phyloP scores from a whole-genome alignment of 1,139 yeast genomes.

The Candida gigantensis region DNA sequence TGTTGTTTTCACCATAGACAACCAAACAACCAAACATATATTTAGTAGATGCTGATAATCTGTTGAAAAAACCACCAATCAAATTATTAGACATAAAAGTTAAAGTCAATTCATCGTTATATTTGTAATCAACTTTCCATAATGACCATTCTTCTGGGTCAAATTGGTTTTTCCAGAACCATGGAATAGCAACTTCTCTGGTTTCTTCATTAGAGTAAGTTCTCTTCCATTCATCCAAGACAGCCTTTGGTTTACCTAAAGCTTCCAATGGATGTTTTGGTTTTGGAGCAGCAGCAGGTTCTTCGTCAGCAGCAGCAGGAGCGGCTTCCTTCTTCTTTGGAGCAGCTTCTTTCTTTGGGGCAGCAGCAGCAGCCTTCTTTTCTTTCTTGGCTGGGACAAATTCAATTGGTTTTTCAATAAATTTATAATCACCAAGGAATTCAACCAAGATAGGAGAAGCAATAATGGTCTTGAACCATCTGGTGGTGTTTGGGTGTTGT shows the following conservation, averaged over 20 bases:
- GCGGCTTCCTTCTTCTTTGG: constrained; percentile 14
- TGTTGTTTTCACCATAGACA: constrained; percentile 97
- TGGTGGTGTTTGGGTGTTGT: constrained; percentile 68
- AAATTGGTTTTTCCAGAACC: constrained; percentile 93
- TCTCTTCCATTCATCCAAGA: constrained; percentile 95
- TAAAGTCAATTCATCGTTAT: constrained; percentile 95
- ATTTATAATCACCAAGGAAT: constrained; percentile 46
- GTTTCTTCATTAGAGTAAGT: constrained; percentile 96
- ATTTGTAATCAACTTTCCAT: constrained; percentile 94
- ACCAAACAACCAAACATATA: constrained; percentile 91
- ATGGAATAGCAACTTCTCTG: constrained; percentile 90
- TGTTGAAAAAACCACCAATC: constrained; percentile 97
- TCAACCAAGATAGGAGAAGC: constrained; percentile 54
- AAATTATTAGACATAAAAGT: constrained; percentile 98
- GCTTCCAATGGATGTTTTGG: constrained; percentile 89
- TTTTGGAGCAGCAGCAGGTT: constrained; percentile 55
- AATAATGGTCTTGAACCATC: constrained; percentile 84
- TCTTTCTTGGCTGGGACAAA: constrained; percentile 81
- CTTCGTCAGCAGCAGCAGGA: constrained; percentile 44
- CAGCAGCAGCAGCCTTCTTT: constrained; percentile 33
- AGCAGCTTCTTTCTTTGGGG: constrained; percentile 26
- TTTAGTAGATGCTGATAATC: constrained; percentile 88
- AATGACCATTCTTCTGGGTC: constrained; percentile 92
- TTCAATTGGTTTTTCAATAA: constrained; percentile 67
- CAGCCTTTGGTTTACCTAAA: constrained; percentile 71